Base-by-base conservation (phyloP, 192 early-diverging fungal species). In the Podila horticola region DNA sequence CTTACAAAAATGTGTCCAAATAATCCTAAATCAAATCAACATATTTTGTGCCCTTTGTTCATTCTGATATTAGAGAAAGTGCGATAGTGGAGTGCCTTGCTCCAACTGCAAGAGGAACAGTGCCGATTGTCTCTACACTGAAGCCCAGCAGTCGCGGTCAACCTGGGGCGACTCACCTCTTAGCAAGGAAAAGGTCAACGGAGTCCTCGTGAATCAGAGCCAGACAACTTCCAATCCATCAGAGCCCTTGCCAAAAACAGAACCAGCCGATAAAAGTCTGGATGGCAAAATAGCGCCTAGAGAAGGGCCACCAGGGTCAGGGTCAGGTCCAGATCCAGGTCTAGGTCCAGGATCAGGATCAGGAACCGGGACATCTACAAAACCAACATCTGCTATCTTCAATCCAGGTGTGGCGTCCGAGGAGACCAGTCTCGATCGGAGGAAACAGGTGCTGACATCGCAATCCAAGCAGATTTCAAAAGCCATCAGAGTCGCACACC, bases 51-150 rank as follows among this genome's bases (percentile, higher is more conserved):
- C 51, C 36, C 20, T 59, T 38, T 33, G 20, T 63, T n/a, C 48
- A 45, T 4, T 17, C 41, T 17, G 11, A 55, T 24, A 26, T 22
- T 26, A 81, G 77, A 65, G 77, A 3, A 81, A 81, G 45, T 81
- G 77, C 48, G 77, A 81, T 57, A 73, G 77, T 30, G 77, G 77
- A 5, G 71, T 81, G 19, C 77, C 77, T 17, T 81, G 77, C 34
- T 81, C 77, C 20, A 81, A 81, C 58, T 81, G 77, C 57, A 72
- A 73, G 71, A 68, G 71, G 30, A 81, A 81, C 67, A 81, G 72
- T 9, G 70, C 71, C 12, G 77, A 81, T 45, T 81, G 77, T 60
- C 31, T 72, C 20, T 81, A 81, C 31, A 81, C 77, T 0, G 77
- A 81, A 69, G 77, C 77, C 31, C 77, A 81, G 41, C 77, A 69